Conservation (phyloP, 192 early-diverging fungal species). For the Backusella macrospora region DNA sequence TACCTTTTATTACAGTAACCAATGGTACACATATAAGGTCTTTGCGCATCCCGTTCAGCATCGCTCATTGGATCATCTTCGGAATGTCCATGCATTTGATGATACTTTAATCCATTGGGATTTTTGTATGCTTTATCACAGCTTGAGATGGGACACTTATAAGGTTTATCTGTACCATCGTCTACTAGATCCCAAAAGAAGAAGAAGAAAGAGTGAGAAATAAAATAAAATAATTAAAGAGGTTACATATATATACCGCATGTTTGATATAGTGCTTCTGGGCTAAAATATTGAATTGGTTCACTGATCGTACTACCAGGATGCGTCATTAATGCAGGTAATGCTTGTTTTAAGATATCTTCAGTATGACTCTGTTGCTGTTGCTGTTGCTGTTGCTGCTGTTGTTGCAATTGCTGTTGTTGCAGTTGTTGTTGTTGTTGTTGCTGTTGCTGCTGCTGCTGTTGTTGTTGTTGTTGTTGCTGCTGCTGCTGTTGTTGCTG, state of each 20-base stretch:
- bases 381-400: neutral
- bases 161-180: conserved; percentile 26
- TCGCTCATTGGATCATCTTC: conserved; percentile 44
- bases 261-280: conserved; percentile 21
- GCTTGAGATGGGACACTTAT: conserved; percentile 52
- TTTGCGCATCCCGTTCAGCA: conserved; percentile 54
- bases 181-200: conserved; percentile 7
- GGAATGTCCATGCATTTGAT: conserved; percentile 93
- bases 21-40: conserved; percentile 75
- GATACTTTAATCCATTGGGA: conserved; percentile 97
- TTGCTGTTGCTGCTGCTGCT: neutral
- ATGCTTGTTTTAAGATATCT: conserved; percentile 14
- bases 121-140: conserved; percentile 98
- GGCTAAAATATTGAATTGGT: conserved; percentile 11
- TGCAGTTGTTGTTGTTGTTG: too few relatives aligned
- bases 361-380: conserved; percentile 3
- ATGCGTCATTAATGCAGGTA: conserved; percentile 14
- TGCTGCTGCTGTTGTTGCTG: too few relatives aligned
- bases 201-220: neutral
- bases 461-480: neutral
- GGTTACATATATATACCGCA: neutral
- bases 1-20: conserved; percentile 84
- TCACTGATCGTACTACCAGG: neutral
- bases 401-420: too few relatives aligned
- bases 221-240: neutral